Conservation (phyloP, 148 eudicot genomes). For the Beta vulgaris region DNA sequence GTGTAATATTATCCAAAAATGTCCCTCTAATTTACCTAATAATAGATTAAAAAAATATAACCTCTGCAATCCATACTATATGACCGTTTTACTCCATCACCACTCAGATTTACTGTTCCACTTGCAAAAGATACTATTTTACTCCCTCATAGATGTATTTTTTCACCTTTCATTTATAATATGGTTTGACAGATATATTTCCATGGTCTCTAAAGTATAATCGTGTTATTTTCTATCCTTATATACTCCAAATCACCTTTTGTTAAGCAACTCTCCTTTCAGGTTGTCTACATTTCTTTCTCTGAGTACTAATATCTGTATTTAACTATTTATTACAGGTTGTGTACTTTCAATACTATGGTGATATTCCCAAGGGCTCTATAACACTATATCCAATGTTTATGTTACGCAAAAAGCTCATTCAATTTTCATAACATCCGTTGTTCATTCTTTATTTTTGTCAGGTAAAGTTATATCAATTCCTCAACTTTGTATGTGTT, state of each 20-base stretch:
- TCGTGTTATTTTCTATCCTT: not conserved
- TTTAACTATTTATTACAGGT: conserved; percentile 54
- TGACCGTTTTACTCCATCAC: not conserved
- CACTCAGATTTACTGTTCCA: not conserved
- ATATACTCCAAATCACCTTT: not conserved
- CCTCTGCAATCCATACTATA: no score
- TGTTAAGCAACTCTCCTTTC: not conserved
- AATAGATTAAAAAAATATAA: no score
- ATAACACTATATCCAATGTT: conserved; percentile 72
- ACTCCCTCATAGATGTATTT: not conserved
- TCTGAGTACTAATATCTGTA: not conserved
- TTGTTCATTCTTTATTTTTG: conserved; percentile 80
- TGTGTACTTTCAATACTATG: conserved; percentile 62
- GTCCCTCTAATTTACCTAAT: no score
- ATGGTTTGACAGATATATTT: not conserved
- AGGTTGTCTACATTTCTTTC: not conserved
- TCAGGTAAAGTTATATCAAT: conserved; percentile 49
- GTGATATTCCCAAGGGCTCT: conserved; percentile 69
- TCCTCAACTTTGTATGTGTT: conserved; percentile 1
- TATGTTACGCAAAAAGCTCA: conserved; percentile 93
- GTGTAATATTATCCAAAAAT: no score
- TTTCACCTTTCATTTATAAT: not conserved
- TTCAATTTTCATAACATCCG: conserved; percentile 67
- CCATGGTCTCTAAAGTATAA: no score
- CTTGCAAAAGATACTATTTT: not conserved